phyloP scores from a whole-genome alignment of 768 basidiomycete species.

The Russula dissimulans region DNA sequence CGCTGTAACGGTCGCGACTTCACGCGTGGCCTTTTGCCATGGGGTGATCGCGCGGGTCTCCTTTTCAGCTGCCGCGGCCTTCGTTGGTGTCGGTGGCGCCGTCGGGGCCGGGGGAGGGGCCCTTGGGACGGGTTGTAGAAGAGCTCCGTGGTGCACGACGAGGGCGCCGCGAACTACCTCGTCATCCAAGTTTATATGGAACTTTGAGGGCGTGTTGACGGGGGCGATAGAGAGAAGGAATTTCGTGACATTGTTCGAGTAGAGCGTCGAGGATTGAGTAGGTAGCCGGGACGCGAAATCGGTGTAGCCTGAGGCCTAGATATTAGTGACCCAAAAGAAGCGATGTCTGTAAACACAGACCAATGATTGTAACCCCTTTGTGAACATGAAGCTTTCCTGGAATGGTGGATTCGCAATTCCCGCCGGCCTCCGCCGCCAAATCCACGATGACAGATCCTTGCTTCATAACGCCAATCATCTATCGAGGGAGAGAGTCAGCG shows the following conservation, averaged over 20 bases:
- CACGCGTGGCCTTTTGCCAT: slow-evolving; percentile 72
- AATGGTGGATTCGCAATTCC: slow-evolving; percentile 75
- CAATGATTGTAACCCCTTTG: slow-evolving; percentile 76
- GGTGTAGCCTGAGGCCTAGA: slow-evolving; percentile 49
- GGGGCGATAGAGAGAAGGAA: slow-evolving; percentile 68
- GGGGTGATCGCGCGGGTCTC: slow-evolving; percentile 59
- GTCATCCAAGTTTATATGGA: slow-evolving; percentile 62
- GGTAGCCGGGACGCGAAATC: slow-evolving; percentile 84
- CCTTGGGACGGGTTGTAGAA: slow-evolving; percentile 60
- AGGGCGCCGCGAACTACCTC: slow-evolving; percentile 80
- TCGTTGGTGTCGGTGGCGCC: slow-evolving; percentile 41
- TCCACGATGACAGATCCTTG: slow-evolving; percentile 87
- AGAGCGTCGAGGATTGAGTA: slow-evolving; percentile 81
- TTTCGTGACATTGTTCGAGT: slow-evolving; percentile 88
- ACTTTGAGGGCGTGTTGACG: slow-evolving; percentile 45
- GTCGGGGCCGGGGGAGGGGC: slow-evolving; percentile 52
- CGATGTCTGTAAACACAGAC: slow-evolving; percentile 28
- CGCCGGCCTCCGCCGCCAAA: slow-evolving; percentile 81
- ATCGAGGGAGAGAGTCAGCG: neutral
- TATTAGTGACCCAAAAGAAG: neutral
- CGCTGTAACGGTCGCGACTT: slow-evolving; percentile 63
- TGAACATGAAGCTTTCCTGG: slow-evolving; percentile 65
- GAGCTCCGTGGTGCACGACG: slow-evolving; percentile 57
- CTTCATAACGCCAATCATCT: slow-evolving; percentile 86
- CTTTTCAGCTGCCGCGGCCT: slow-evolving; percentile 35